Percentiles rank a stretch among this genome's conserved stretches.
Evolutionary conservation across 176 grass and related monocot species (phyloP).

Genomic region (Microstegium vimineum): DNA sequence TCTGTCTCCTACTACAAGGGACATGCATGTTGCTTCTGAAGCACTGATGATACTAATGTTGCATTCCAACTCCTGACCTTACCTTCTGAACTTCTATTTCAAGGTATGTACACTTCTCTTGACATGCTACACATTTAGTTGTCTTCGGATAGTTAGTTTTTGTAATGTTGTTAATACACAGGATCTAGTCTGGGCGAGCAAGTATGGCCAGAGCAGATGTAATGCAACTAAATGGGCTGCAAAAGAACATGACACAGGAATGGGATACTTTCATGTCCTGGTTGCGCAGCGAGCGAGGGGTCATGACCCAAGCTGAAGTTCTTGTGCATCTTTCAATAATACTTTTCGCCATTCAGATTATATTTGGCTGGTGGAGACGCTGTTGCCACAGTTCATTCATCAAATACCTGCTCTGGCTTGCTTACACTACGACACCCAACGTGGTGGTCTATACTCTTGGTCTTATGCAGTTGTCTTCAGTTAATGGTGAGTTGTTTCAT

Average conservation of each 20-base stretch:
- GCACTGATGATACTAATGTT: not conserved
- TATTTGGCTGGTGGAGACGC: conserved; percentile 6
- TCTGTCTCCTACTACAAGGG: not conserved
- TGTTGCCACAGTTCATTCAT: not conserved
- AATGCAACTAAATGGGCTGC: not conserved
- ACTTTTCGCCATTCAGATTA: not conserved
- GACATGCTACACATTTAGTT: not conserved
- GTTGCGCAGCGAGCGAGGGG: not conserved
- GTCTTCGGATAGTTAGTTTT: not conserved
- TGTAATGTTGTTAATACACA: not conserved
- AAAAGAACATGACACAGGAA: not conserved
- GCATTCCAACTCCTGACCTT: not conserved
- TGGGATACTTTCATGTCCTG: not conserved
- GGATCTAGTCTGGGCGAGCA: not conserved
- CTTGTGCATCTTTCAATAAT: not conserved
- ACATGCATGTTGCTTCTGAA: not conserved
- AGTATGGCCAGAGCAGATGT: not conserved
- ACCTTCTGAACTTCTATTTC: not conserved
- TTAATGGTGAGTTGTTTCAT: not conserved
- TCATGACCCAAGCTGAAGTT: not conserved
- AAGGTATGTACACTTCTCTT: not conserved
- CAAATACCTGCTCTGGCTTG: not conserved
- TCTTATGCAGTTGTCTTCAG: not conserved
- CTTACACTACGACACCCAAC: not conserved
- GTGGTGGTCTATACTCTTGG: not conserved